These are phyloP conservation scores for Oehlia diaphana DNA, from an alignment of 192 early-diverging fungal genomes.

Conservation along the genomic window DNA sequence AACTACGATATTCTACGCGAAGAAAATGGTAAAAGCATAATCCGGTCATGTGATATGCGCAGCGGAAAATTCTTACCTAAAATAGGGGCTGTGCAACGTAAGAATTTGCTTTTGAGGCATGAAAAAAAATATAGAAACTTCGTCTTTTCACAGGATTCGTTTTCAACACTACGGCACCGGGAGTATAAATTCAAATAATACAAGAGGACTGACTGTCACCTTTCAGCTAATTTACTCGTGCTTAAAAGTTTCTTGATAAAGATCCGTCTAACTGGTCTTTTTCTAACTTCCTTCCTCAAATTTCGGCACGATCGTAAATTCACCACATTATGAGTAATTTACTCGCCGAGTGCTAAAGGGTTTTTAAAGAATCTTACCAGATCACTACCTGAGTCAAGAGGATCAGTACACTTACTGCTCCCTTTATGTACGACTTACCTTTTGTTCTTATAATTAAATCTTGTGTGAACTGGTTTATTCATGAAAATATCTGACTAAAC, in stretches of 20 bases:
- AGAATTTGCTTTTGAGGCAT: no score
- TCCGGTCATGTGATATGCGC: no score
- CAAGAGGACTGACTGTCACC: constrained; percentile 20
- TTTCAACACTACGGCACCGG: neutral
- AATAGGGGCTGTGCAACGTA: no score
- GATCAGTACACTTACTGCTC: neutral
- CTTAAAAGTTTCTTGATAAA: constrained; percentile 1
- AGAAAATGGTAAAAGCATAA: no score
- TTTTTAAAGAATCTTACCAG: neutral
- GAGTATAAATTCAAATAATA: constrained; percentile 27
- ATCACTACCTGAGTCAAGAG: neutral
- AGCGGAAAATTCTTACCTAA: no score
- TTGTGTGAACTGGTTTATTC: neutral
- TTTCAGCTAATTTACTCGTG: neutral
- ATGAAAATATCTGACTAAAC: neutral
- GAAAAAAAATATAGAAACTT: no score
- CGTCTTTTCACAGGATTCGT: no score
- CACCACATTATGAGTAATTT: constrained; percentile 5
- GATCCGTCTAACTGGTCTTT: constrained; percentile 9
- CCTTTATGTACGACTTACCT: neutral
- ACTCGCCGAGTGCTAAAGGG: constrained; percentile 3
- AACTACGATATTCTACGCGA: no score
- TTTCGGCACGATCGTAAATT: neutral
- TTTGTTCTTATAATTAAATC: neutral
- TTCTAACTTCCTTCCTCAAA: constrained; percentile 15